Conservation (phyloP, 768 basidiomycete species). For the Rhodosporidiobolus sp. region DNA sequence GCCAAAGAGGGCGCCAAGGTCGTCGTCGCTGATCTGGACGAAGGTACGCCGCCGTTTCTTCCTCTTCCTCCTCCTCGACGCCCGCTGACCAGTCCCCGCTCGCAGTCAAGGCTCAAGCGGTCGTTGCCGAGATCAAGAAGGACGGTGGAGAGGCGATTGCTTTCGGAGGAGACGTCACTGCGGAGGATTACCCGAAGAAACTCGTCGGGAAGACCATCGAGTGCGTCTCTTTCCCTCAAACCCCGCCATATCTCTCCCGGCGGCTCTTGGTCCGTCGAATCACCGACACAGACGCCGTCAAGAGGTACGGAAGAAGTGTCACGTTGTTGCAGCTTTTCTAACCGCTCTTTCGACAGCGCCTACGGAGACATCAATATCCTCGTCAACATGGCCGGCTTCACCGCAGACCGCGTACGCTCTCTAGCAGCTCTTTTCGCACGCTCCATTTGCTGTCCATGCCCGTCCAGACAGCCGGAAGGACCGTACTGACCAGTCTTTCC, state of each 20-base stretch:
- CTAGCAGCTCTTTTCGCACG: not conserved
- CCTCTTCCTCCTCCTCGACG: too few relatives aligned
- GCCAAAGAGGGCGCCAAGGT: conserved; percentile 82
- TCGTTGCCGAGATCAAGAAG: conserved; percentile 69
- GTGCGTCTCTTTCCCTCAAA: conserved; percentile 54
- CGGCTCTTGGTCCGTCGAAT: too few relatives aligned
- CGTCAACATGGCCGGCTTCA: conserved; percentile 7
- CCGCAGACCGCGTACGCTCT: not conserved
- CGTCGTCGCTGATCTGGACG: conserved; percentile 82
- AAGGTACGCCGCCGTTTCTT: conserved; percentile 42
- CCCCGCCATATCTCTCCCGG: too few relatives aligned
- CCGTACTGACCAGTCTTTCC: too few relatives aligned
- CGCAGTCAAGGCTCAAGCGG: conserved; percentile 58
- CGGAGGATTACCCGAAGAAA: conserved; percentile 75
- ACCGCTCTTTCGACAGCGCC: conserved; percentile 54
- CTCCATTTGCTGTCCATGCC: too few relatives aligned
- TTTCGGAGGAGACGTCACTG: conserved; percentile 74
- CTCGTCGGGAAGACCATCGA: conserved; percentile 70
- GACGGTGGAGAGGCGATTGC: conserved; percentile 70
- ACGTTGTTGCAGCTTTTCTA: not conserved
- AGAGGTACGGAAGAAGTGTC: not conserved
- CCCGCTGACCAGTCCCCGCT: too few relatives aligned
- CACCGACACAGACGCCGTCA: too few relatives aligned
- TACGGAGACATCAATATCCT: conserved; percentile 81
- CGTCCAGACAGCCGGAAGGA: too few relatives aligned